Base-by-base conservation (phyloP, 2,329 filamentous ascomycete genomes). In the Diaporthe batatas region DNA sequence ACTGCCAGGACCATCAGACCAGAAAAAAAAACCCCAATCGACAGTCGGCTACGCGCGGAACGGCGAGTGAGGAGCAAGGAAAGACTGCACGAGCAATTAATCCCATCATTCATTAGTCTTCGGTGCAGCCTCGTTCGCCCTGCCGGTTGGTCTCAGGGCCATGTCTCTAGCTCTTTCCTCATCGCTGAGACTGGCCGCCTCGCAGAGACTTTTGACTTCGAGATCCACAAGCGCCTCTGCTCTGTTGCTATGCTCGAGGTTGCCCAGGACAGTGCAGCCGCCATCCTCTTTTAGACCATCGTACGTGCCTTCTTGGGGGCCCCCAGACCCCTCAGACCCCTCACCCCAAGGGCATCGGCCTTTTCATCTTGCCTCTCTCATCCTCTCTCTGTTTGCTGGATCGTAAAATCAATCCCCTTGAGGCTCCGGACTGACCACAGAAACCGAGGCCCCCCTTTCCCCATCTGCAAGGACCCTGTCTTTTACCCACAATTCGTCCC, bases 81-180 rank as follows among this genome's bases (percentile, higher is more conserved):
- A 29, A 32, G 25, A 47, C 39, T 47, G 58, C 58, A 47, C 58
- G 58, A 64, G 58, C 39, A 32, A 32, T 39, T 53, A 67, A 34
- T 25, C 47, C 62, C 62, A 67, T 64, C 39, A 65, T 39, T 70
- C 21, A 34, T 70, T 23, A 34, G 36, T 73, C 36, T 49, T 55
- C 49, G 29, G 42, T 47, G 34, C 68, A 49, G 25, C 68, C 47
- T 70, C 44, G 44, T 36, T 25, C 44, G 42, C 6, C 25, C 44
- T 49, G 49, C 39, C 29, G 49, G 25, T 58, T 57, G 25, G 39
- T 55, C 67, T 51, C 44, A 64, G 64, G 65, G 67, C 57, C 64
- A 74, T 74, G 73, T 74, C 73, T 72, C 49, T 73, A 58, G 71
- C 73, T 64, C 71, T 72, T 39, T 65, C 59, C 18, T 70, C 55